Evolutionary conservation across 2,329 filamentous ascomycete species (phyloP), one percentile per base, ranked within the genome.

Genomic region (Diplocarpon rosae): DNA sequence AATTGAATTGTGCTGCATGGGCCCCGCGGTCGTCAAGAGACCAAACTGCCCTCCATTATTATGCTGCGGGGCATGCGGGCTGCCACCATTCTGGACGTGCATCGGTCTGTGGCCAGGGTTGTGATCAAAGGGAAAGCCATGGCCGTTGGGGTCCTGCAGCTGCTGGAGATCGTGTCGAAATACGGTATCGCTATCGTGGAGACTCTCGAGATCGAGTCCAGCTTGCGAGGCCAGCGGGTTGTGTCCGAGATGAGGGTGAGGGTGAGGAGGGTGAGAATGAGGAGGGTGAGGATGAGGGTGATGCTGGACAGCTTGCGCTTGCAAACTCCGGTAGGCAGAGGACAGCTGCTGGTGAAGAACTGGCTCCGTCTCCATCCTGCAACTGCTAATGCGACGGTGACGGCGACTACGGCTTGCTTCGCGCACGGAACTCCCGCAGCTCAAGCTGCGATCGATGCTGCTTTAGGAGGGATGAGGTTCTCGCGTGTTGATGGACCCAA

Each of bases 31-130:
- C 6, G 67, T 64, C 47, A 73, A 56, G 44, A 72, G 65, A 35
- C 69, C 68, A 52, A 72, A 74, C 49, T 69, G 70, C 5, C 65
- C 65, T 29, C 59, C 59, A 31, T 57, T 57, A 24, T 56, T 59
- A 37, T 64, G 63, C 43, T 65, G 60, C 4, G 63, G 61, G 46
- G 62, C 60, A 55, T 62, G 60, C 38, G 59, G 62, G 41, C 53
- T 58, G 16, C 49, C 56, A 42, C 49, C 56, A 39, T 52, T 52
- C 42, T 54, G 58, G 16, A 59, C 47, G 48, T 54, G 62, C 47
- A 57, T 57, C 45, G 51, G 51, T 15, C 51, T 50, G 40, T 59
- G 59, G 6, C 46, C 52, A 50, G 61, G 56, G 42, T 60, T 60
- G 45, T 57, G 56, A 39, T 65, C 62, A 49, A 63, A 65, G 39